Base-by-base conservation (phyloP, 495 filamentous ascomycete species). In the Daldinia childiae region DNA sequence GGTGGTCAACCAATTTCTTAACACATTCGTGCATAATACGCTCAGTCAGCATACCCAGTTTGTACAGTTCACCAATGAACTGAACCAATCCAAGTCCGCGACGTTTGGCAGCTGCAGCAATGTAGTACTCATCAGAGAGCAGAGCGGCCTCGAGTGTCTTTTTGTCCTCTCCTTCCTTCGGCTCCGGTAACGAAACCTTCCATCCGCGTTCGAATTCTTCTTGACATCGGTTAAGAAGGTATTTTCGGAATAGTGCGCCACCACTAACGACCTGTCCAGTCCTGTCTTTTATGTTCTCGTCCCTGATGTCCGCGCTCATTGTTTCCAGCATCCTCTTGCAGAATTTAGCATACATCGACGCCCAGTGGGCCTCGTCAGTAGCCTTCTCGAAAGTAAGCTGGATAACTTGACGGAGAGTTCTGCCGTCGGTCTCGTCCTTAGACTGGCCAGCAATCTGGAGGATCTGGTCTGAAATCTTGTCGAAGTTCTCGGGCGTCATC, bases 1-100 rank as follows among this genome's bases (percentile, higher is more conserved):
- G 89, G 80, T 96, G 98, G 80, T 99, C 95, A 59, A 98, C 92
- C 59, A 98, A 85, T 81, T 97, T 97, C 85, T 92, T 90, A 12
- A 98, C 93, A 86, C 95, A 99, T 83, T 98, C 93, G 83, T 98
- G 96, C 95, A 99, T 99, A 83, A 99, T 98, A 80, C 94, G 93
- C 78, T 97, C 92, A 54, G 95, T 99, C 80, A 99, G 87, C 95
- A 99, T 99, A 74, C 90, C 89, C 68, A 99, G 88, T 85, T 98
- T 98, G 89, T 95, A 99, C 39, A 99, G 89, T 79, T 99, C 95
- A 83, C 95, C 95, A 80, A 99, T 99, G 84, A 99, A 98, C 81
- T 98, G 94, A 72, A 99, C 94, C 58, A 99, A 87, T 89, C 95
- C 95, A 68, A 99, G 90, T 82, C 95, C 95, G 79, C 93, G 91